Percentiles rank a stretch among this genome's conserved stretches.
These are phyloP conservation scores for Emydomyces testavorans DNA, from an alignment of 2,329 filamentous ascomycete genomes.

Conservation along the genomic window DNA sequence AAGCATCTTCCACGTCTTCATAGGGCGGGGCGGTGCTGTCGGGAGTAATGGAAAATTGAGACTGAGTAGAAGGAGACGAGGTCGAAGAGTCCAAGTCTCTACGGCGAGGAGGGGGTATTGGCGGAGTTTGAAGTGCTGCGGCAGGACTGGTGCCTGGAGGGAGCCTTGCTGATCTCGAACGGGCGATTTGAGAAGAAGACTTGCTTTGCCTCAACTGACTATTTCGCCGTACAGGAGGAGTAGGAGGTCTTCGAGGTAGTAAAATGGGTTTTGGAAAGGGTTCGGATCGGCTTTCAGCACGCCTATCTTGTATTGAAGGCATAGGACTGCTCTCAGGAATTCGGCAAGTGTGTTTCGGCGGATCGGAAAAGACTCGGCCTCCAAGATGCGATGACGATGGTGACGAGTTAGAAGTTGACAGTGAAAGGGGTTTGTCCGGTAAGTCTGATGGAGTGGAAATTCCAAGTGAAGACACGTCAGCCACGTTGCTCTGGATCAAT, in stretches of 20 bases:
- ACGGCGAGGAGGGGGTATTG: conserved; percentile 11
- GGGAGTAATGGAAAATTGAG: neutral
- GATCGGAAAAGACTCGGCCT: conserved; percentile 7
- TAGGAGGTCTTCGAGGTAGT: conserved; percentile 35
- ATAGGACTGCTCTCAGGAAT: neutral
- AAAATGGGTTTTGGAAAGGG: conserved; percentile 16
- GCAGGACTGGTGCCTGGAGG: conserved; percentile 38
- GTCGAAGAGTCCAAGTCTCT: conserved; percentile 9
- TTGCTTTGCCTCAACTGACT: conserved; percentile 35
- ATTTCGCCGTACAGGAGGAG: conserved; percentile 40
- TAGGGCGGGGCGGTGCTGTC: neutral
- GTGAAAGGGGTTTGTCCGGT: neutral
- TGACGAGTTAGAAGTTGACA: too few relatives aligned
- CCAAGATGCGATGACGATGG: conserved; percentile 1
- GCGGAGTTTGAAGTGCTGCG: neutral
- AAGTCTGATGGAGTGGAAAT: neutral
- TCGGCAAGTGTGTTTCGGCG: neutral
- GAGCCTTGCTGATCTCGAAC: conserved; percentile 27
- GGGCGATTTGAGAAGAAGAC: conserved; percentile 22
- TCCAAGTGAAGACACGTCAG: conserved; percentile 4
- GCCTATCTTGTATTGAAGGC: neutral
- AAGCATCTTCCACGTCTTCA: conserved; percentile 4
- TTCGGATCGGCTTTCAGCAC: conserved; percentile 7
- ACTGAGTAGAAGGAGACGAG: conserved; percentile 5
- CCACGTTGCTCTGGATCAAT: conserved; percentile 20